phyloP scores from a whole-genome alignment of 768 basidiomycete species.

The Boletus subparvulus region DNA sequence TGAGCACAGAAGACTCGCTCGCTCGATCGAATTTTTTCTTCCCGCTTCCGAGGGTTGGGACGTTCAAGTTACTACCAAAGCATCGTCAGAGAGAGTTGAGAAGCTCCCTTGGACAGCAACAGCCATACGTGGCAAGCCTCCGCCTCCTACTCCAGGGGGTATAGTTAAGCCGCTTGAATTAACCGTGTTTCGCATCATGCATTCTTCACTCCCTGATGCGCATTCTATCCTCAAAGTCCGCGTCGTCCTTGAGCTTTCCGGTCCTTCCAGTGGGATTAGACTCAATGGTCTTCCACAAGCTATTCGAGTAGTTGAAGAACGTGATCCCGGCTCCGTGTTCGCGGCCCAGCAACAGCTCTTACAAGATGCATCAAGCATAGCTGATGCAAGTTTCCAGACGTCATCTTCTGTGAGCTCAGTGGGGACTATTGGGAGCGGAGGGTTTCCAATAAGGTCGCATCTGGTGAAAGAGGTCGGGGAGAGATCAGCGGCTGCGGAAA shows the following conservation, averaged over 20 bases:
- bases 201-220: conserved; percentile 67
- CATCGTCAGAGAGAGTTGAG: conserved; percentile 70
- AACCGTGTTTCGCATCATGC: conserved; percentile 63
- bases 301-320: conserved; percentile 63
- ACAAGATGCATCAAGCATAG: conserved; percentile 70
- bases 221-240: conserved; percentile 81
- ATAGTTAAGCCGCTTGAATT: conserved; percentile 47
- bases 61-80: conserved; percentile 72
- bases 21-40: conserved; percentile 79
- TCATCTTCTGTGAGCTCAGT: conserved; percentile 57
- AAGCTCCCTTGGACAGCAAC: conserved; percentile 70
- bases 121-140: conserved; percentile 48
- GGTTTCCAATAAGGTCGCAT: conserved; percentile 27
- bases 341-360: conserved; percentile 46
- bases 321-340: conserved; percentile 57
- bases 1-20: conserved; percentile 67
- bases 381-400: conserved; percentile 65
- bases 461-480: conserved; percentile 43
- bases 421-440: conserved; percentile 44
- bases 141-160: conserved; percentile 30
- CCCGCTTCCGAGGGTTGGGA: conserved; percentile 84
- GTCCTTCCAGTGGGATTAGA: conserved; percentile 72
- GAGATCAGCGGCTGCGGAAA: conserved; percentile 62
- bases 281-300: conserved; percentile 82
- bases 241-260: conserved; percentile 76